Evolutionary conservation across 2,329 filamentous ascomycete species (phyloP), one percentile per base, ranked within the genome.

Genomic region (Curvularia hawaiiensis): DNA sequence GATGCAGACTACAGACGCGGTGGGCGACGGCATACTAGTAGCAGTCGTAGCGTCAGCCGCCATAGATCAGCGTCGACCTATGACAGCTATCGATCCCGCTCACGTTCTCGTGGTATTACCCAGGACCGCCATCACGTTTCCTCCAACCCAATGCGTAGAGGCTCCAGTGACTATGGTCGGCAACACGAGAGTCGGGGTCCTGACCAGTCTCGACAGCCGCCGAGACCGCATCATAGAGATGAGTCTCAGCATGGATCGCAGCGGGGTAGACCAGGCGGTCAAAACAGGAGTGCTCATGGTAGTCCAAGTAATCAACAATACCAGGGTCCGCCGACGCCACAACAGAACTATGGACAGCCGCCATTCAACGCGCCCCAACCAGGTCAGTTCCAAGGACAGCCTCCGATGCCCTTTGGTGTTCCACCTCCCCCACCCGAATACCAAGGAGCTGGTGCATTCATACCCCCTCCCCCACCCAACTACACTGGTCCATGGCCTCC

Each of bases 401-500:
- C 61, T 31, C 55, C 59, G 10, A 59, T 59, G 55, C 52, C 54
- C 8, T 65, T 67, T 38, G 56, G 47, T 11, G 62, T 59, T 14
- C 63, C 62, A 16, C 68, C 65, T 6, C 66, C 69, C 2, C 62
- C 65, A 9, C 62, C 62, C 33, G 58, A 61, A 11, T 65, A 64
- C 39, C 68, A 65, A 28, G 62, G 58, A 48, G 51, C 56, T 9
- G 56, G 47, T 38, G 61, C 56, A 14, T 60, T 60, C n/a, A 46
- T 66, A 3, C 68, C 65, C 7, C 69, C 69, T 2, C 68, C 66
- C 26, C 66, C 69, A 4, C 63, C 64, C 22, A 68, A 65, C 45
- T 69, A 60, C 43, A 67, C 58, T 10, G 68, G 66, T n/a, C 54
- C 57, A 22, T 72, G 60, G 53, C 61, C 64, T 45, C 62, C 63